Percentiles rank a stretch among this genome's conserved stretches.
phyloP scores from a whole-genome alignment of 164 flowering plant species.

The Taxillus chinensis region DNA sequence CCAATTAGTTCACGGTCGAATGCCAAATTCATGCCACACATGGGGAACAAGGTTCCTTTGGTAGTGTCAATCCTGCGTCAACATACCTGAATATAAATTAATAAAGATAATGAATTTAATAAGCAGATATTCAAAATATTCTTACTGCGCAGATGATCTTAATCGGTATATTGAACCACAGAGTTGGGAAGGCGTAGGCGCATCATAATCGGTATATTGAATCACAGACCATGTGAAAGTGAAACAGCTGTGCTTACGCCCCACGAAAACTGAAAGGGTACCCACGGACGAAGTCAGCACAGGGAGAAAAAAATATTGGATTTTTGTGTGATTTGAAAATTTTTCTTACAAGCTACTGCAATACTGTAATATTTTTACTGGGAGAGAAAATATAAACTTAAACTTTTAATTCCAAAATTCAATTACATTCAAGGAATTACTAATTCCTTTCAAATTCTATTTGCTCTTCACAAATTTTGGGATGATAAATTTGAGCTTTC shows the following conservation, averaged over 20 bases:
- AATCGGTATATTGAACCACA: background rate
- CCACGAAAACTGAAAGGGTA: background rate
- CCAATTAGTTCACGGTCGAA: conserved; percentile 21
- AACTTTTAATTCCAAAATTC: too few species aligned
- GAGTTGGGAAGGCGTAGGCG: background rate
- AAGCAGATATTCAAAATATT: background rate
- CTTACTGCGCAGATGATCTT: background rate
- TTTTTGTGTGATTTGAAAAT: too few species aligned
- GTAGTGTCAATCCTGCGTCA: conserved; percentile 20
- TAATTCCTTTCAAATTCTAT: too few species aligned
- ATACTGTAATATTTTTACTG: too few species aligned
- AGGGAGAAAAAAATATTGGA: too few species aligned
- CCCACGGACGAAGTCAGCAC: background rate
- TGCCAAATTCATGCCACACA: conserved; percentile 20
- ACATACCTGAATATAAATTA: conserved; percentile 11
- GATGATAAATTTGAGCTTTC: too few species aligned
- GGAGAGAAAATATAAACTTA: too few species aligned
- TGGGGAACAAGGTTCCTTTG: conserved; percentile 18
- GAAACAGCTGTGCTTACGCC: background rate
- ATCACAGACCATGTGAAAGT: background rate
- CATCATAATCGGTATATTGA: background rate
- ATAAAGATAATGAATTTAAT: background rate
- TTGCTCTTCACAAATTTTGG: too few species aligned
- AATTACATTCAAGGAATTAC: too few species aligned
- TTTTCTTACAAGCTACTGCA: too few species aligned